phyloP scores from a whole-genome alignment of 495 filamentous ascomycete genomes.

The Trichoderma asperelloides region DNA sequence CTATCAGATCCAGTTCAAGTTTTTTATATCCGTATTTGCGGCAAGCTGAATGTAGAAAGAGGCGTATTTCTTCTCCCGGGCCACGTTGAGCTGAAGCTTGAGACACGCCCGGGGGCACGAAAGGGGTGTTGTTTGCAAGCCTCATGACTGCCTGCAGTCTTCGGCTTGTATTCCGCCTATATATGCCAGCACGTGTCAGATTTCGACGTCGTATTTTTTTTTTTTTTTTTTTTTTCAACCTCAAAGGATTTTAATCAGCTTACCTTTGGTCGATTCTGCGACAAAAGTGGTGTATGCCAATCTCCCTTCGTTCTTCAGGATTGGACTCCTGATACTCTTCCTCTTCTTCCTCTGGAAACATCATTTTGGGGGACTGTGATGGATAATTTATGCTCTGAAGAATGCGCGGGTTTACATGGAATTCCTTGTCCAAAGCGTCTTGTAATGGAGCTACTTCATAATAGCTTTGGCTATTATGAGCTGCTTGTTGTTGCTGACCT shows the following conservation, averaged over 20 bases:
- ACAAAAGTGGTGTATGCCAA: background rate
- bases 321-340: background rate
- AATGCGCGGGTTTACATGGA: background rate
- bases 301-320: background rate
- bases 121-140: background rate
- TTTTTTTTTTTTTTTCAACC: background rate
- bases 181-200: background rate
- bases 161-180: background rate
- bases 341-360: background rate
- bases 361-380: background rate
- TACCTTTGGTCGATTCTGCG: background rate
- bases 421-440: background rate
- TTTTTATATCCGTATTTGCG: background rate
- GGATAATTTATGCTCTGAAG: background rate
- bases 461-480: background rate
- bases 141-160: background rate
- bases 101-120: background rate
- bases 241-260: background rate
- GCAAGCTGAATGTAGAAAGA: background rate
- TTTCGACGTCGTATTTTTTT: background rate
- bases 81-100: background rate
- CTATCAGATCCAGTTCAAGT: background rate
- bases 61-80: background rate
- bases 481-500: background rate
- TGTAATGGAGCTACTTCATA: background rate